Evolutionary conservation across 2,329 filamentous ascomycete genomes (phyloP).

Genomic region (Arachnopeziza araneosa): DNA sequence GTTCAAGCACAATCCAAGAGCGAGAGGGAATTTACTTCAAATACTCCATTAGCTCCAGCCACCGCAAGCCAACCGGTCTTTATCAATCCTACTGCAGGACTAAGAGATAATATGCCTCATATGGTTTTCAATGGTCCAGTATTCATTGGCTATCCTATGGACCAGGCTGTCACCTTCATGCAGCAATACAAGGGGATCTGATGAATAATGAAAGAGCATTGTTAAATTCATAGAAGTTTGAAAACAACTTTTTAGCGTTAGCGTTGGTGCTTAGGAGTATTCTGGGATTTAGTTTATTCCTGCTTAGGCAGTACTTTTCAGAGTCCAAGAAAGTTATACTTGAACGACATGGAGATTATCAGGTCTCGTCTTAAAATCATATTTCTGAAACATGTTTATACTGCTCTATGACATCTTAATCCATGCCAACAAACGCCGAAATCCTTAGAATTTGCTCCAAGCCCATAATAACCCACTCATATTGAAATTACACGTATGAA

Average conservation of each 20-base stretch:
- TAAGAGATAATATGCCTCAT: slow-evolving; percentile 42
- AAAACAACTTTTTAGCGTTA: slow-evolving; percentile 4
- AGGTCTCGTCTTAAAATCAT: neutral
- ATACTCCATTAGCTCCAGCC: slow-evolving; percentile 30
- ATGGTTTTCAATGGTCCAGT: slow-evolving; percentile 91
- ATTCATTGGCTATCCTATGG: slow-evolving; percentile 84
- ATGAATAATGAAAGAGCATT: slow-evolving; percentile 11
- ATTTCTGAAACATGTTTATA: neutral
- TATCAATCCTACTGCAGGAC: slow-evolving; percentile 39
- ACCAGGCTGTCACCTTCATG: slow-evolving; percentile 74
- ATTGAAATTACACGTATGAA: neutral
- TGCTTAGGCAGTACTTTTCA: neutral
- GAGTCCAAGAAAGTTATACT: neutral
- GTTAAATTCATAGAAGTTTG: neutral
- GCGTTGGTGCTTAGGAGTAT: slow-evolving; percentile 1
- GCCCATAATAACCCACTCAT: neutral
- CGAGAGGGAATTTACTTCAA: slow-evolving; percentile 29
- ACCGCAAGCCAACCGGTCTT: slow-evolving; percentile 44
- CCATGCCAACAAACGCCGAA: neutral
- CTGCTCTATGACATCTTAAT: neutral
- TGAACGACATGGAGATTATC: neutral
- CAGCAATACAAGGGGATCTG: slow-evolving; percentile 36
- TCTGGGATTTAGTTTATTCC: neutral
- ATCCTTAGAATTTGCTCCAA: neutral
- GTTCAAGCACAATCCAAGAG: neutral